phyloP scores from a whole-genome alignment of 495 filamentous ascomycete species.

The Daldinia decipiens region DNA sequence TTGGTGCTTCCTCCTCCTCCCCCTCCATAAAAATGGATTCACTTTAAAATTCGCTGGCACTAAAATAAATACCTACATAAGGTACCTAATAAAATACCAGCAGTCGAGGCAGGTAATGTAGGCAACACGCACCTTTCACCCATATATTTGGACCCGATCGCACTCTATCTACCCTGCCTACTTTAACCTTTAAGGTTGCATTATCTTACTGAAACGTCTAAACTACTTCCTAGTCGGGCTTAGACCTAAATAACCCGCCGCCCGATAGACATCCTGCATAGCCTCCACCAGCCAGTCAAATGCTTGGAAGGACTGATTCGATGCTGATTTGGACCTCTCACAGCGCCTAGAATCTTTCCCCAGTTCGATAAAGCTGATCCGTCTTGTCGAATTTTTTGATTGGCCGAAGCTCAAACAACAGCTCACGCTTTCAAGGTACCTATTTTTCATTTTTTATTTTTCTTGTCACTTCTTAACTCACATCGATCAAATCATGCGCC shows the following conservation, averaged over 20 bases:
- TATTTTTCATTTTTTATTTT: constrained; percentile 38
- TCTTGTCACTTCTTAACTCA: constrained; percentile 34
- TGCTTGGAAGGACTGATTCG: constrained; percentile 30
- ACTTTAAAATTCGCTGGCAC: constrained; percentile 25
- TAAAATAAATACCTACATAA: constrained; percentile 26
- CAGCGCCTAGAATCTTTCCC: constrained; percentile 36
- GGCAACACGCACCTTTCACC: constrained; percentile 9
- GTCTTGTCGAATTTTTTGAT: constrained; percentile 55
- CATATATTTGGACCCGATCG: constrained; percentile 38
- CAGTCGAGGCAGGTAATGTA: not conserved
- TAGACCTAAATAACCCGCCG: constrained; percentile 20
- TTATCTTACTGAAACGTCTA: constrained; percentile 44
- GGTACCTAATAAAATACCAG: constrained; percentile 21
- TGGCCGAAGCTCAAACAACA: constrained; percentile 52
- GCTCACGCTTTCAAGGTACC: constrained; percentile 50
- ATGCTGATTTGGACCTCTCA: constrained; percentile 41
- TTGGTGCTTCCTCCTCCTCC: constrained; percentile 16
- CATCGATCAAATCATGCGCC: constrained; percentile 49
- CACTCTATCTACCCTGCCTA: constrained; percentile 5
- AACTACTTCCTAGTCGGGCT: constrained; percentile 32
- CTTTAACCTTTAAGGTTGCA: constrained; percentile 40
- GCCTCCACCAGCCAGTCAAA: constrained; percentile 32
- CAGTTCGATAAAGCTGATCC: constrained; percentile 31
- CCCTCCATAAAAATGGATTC: constrained; percentile 30
- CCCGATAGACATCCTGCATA: constrained; percentile 20